Conservation (phyloP, 1,139 yeast species). For the Geotrichum cucujoidarum region DNA sequence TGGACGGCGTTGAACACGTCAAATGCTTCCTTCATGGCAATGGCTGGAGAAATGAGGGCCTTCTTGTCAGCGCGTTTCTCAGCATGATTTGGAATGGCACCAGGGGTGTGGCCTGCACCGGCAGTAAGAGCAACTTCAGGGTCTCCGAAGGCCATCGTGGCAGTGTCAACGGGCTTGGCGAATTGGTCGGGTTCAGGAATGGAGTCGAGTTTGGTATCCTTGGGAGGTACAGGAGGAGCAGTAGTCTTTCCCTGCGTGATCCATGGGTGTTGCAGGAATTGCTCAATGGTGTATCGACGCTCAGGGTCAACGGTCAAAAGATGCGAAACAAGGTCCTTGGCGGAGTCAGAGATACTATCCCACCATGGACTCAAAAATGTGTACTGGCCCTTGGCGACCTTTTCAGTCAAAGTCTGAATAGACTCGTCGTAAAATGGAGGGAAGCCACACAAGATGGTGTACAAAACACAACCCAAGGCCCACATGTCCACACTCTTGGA, state of each 20-base stretch:
- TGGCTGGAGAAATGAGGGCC: constrained; percentile 71
- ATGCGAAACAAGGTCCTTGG: constrained; percentile 70
- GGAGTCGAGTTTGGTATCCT: neutral
- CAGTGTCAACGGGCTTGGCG: neutral
- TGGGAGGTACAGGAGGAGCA: neutral
- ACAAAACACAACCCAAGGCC: constrained; percentile 91
- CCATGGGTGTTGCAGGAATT: constrained; percentile 86
- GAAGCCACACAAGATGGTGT: constrained; percentile 87
- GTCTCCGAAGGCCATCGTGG: neutral
- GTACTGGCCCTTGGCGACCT: constrained; percentile 78
- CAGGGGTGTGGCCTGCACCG: constrained; percentile 24
- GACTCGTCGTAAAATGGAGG: constrained; percentile 95
- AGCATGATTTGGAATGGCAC: neutral
- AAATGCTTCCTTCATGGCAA: constrained; percentile 90
- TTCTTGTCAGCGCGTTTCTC: constrained; percentile 13
- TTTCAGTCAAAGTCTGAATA: constrained; percentile 70
- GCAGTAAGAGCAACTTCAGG: constrained; percentile 3
- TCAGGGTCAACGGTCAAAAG: constrained; percentile 79
- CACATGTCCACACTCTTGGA: constrained; percentile 92
- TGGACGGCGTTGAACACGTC: constrained; percentile 93
- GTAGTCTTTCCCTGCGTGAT: constrained; percentile 36
- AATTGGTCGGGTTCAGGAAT: neutral
- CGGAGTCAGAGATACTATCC: constrained; percentile 83
- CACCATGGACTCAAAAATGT: constrained; percentile 92
- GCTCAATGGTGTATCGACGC: constrained; percentile 69